phyloP scores from a whole-genome alignment of 2,329 filamentous ascomycete genomes.

The Dothidotthia symphoricarpi region DNA sequence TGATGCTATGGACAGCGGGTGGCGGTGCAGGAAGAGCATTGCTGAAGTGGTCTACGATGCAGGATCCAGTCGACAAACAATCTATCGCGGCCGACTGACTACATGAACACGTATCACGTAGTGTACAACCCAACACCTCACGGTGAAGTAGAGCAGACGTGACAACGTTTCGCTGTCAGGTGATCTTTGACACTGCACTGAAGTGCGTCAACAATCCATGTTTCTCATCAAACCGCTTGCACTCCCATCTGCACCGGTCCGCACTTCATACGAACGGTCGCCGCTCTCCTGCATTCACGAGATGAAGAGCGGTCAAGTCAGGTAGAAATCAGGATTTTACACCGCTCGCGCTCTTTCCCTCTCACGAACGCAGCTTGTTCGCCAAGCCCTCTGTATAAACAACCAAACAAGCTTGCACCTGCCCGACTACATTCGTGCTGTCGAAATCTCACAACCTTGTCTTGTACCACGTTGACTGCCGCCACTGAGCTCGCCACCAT shows the following conservation, averaged over 20 bases:
- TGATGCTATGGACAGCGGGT: conserved; percentile 36
- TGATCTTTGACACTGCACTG: too few relatives aligned
- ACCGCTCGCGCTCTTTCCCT: neutral
- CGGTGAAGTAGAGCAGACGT: too few relatives aligned
- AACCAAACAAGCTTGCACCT: conserved; percentile 1
- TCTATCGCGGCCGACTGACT: conserved; percentile 27
- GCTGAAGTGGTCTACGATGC: conserved; percentile 49
- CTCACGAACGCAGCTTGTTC: neutral
- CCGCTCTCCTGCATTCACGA: too few relatives aligned
- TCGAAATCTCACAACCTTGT: too few relatives aligned
- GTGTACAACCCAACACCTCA: too few relatives aligned
- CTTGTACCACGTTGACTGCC: too few relatives aligned
- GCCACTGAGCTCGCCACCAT: neutral
- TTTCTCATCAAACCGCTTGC: neutral
- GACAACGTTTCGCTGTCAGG: too few relatives aligned
- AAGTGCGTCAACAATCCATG: too few relatives aligned
- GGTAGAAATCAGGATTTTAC: neutral
- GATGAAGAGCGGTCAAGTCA: too few relatives aligned
- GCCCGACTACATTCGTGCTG: neutral
- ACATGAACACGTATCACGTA: conserved; percentile 1
- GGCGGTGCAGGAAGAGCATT: conserved; percentile 45
- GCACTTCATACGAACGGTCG: neutral
- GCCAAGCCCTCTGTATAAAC: too few relatives aligned
- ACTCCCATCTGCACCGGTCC: neutral
- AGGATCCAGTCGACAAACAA: conserved; percentile 31